Base-by-base conservation (phyloP, 2,329 filamentous ascomycete species). In the Bisporella sp. region DNA sequence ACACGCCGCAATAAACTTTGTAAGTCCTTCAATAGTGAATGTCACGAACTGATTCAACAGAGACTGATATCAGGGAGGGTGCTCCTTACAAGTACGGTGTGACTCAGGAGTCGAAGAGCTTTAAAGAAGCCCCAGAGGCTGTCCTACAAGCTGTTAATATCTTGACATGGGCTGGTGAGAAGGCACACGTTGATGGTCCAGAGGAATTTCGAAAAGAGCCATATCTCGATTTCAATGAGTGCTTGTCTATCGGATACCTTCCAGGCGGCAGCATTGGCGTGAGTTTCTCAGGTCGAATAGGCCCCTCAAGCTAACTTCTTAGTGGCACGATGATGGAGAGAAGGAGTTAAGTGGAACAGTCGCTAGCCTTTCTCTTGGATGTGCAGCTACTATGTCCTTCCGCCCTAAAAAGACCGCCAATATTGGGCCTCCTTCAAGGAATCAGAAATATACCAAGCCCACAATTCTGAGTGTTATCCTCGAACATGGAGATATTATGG, bases 301-400 rank as follows among this genome's bases (percentile, higher is more conserved):
- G 12, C 33, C n/a, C 9, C 7, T 32, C 5, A 7, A 52, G 31
- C 53, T 57, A 49, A 58, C 40, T 40, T 47, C n/a, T 43, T 42
- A 81, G 69, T 83, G 76, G 57, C 82, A 87, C 52, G 82, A 86
- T 51, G 84, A 87, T 56, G 83, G 83, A 4, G 83, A 87, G 59
- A 68, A 66, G 7, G 78, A 79, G 4, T 68, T 86, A 0, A 82
- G 82, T 0, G 78, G 80, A 0, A 81, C 77, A 0, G 79, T 86
- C 5, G 79, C 80, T 0, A 82, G 81, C 0, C 66, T 74, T 62
- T 84, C 80, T 4, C 80, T 71, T 0, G 82, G 82, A 12, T 31
- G 31, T 6, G 13, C 29, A 35, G 44, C 44, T 28, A 35, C 9
- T 11, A 46, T 46, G 44, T 13, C 11, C 5, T 46, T 46, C n/a